Conservation (phyloP, 202 grass and related monocot species). For the Eragrostis tef region DNA sequence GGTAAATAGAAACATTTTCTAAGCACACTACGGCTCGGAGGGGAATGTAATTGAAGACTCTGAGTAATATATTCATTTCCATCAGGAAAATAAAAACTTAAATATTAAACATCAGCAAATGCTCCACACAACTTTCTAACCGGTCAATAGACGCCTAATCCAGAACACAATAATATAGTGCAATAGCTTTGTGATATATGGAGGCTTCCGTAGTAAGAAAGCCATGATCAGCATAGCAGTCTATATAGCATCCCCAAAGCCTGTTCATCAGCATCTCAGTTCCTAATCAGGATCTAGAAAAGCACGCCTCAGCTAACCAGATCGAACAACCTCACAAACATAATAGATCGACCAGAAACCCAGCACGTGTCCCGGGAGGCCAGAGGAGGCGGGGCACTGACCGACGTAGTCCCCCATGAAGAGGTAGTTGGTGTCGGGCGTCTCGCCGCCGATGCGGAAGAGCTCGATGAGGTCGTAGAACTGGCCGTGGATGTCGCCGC, state of each 20-base stretch:
- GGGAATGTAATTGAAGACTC: not conserved
- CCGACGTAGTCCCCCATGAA: conserved; percentile 92
- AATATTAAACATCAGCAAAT: not conserved
- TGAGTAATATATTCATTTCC: conserved; percentile 4
- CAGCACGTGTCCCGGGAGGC: not conserved
- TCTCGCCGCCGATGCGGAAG: conserved; percentile 67
- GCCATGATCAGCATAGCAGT: conserved; percentile 19
- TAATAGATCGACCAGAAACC: conserved; percentile 10
- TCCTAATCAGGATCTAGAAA: conserved; percentile 9
- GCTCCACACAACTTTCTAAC: not conserved
- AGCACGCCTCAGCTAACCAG: conserved; percentile 5
- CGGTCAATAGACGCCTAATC: conserved; percentile 8
- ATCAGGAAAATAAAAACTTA: not conserved
- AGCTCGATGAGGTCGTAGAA: conserved; percentile 86
- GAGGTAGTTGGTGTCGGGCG: conserved; percentile 70
- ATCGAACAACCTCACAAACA: conserved; percentile 13
- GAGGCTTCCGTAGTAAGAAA: not conserved
- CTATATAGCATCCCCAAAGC: conserved; percentile 12
- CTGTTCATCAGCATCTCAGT: not conserved
- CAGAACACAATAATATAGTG: not conserved
- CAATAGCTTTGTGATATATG: not conserved
- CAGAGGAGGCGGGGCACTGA: conserved; percentile 21
- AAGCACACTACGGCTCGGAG: not conserved
- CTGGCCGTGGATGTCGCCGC: conserved; percentile 80
- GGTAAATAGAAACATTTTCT: not conserved